Base-by-base conservation (phyloP, 441 rosid genomes). In the Corymbia calophylla region DNA sequence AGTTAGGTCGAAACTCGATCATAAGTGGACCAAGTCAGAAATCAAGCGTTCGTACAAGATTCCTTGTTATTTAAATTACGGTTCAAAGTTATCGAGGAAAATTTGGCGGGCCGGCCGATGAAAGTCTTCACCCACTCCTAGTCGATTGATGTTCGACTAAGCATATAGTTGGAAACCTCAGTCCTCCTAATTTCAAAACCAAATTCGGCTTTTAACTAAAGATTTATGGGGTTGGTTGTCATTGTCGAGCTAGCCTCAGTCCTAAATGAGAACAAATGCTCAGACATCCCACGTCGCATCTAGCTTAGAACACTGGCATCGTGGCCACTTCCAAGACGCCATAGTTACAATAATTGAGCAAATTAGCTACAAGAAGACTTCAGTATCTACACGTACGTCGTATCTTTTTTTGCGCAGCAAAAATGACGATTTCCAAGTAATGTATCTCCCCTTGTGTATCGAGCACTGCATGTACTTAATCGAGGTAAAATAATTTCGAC, bases 21-120 rank as follows among this genome's bases (percentile, higher is more conserved):
- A 3, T 73, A 39, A 17, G 9, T 3, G 5, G 9, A 47, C 64
- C 64, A 10, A 25, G 14, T 58, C n/a, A 10, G 10, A 29, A 23
- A 1, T 58, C 0, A 6, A 58, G 14, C 64, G 4, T 58, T 58
- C 11, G 6, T 58, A 14, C 25, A 58, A 13, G 64, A 29, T 6
- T 13, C 5, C 3, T 58, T 23, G 6, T 23, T 3, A 58, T 58
- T 58, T 25, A 58, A 58, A 58, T 58, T 25, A 23, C 29, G 25
- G 64, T 12, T 58, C 51, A 47, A 23, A 21, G 51, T 11, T 39
- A 73, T 39, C 8, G 17, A 3, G 29, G 9, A 21, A 39, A 39
- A 73, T 73, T 7, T 58, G 25, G 64, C 6, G 3, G 29, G 25
- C 16, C 1, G 27, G 6, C 5, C 0, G 3, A 39, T 73, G 82